These are phyloP conservation scores for Biscogniauxia mediterranea DNA, from an alignment of 2,329 filamentous ascomycete species.

Conservation along the genomic window DNA sequence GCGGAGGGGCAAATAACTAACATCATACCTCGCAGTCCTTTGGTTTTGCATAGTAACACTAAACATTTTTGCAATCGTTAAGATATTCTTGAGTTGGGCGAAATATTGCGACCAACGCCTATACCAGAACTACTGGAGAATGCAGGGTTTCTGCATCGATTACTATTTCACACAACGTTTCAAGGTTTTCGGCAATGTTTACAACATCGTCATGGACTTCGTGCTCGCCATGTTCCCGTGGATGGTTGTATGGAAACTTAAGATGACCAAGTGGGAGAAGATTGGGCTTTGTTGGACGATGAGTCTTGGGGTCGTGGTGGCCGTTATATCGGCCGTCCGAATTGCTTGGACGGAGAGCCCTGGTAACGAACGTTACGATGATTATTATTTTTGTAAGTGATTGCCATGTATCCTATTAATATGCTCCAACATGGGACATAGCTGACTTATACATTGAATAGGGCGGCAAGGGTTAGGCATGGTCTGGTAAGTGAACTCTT, in stretches of 20 bases:
- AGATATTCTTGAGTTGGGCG: conserved; percentile 21
- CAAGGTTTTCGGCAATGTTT: conserved; percentile 32
- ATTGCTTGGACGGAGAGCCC: conserved; percentile 47
- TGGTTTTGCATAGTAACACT: conserved; percentile 35
- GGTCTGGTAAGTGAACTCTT: not conserved
- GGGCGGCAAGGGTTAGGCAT: not conserved
- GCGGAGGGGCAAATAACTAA: not conserved
- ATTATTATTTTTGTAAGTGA: conserved; percentile 44
- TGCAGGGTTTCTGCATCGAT: conserved; percentile 9
- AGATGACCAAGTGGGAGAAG: conserved; percentile 49
- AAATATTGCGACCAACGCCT: conserved; percentile 12
- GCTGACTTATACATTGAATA: not conserved
- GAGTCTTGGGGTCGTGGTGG: conserved; percentile 47
- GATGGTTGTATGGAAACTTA: conserved; percentile 46
- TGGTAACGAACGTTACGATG: conserved; percentile 41
- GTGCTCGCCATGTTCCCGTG: conserved; percentile 49
- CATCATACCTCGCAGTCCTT: conserved; percentile 22
- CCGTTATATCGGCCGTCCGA: conserved; percentile 46
- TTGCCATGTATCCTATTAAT: too few species aligned
- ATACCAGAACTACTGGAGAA: conserved; percentile 9
- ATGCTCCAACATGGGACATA: not conserved
- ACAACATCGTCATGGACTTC: conserved; percentile 55
- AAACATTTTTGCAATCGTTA: conserved; percentile 27
- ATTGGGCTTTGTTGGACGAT: conserved; percentile 49
- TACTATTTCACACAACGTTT: conserved; percentile 9